phyloP scores from a whole-genome alignment of 106 monocot species.

The Acorus calamus region DNA sequence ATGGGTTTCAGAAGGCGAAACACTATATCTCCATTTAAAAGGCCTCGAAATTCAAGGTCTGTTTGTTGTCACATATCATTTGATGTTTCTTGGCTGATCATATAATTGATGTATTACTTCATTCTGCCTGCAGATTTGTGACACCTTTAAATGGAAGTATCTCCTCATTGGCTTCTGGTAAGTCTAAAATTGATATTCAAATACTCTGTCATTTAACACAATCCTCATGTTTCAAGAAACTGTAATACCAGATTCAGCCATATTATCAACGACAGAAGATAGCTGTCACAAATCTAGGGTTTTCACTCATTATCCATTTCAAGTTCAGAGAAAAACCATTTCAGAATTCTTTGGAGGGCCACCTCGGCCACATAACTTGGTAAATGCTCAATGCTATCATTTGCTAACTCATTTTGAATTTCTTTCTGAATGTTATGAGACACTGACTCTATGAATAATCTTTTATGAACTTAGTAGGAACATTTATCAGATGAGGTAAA shows the following conservation, averaged over 20 bases:
- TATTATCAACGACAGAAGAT: conserved; percentile 30
- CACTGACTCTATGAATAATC: background rate
- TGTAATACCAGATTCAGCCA: conserved; percentile 27
- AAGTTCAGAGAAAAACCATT: conserved; percentile 29
- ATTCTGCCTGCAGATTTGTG: conserved; percentile 46
- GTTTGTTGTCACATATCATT: conserved; percentile 1
- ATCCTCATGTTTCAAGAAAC: no score
- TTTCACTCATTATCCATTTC: conserved; percentile 59
- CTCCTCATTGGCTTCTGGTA: conserved; percentile 31
- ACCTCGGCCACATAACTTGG: conserved; percentile 27
- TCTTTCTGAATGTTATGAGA: no score
- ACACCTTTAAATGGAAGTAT: conserved; percentile 42
- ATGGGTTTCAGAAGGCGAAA: conserved; percentile 31
- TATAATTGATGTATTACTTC: background rate
- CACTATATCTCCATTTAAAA: conserved; percentile 71
- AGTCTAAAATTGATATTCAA: conserved; percentile 7
- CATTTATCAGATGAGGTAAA: conserved; percentile 40
- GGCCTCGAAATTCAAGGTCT: conserved; percentile 68
- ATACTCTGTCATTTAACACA: background rate
- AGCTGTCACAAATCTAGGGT: conserved; percentile 25
- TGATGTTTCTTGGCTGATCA: conserved; percentile 2
- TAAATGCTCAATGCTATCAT: conserved; percentile 11
- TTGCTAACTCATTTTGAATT: no score
- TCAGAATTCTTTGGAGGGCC: conserved; percentile 62
- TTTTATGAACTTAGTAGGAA: conserved; percentile 20